Conservation (phyloP, 768 basidiomycete species). For the Russula compacta region DNA sequence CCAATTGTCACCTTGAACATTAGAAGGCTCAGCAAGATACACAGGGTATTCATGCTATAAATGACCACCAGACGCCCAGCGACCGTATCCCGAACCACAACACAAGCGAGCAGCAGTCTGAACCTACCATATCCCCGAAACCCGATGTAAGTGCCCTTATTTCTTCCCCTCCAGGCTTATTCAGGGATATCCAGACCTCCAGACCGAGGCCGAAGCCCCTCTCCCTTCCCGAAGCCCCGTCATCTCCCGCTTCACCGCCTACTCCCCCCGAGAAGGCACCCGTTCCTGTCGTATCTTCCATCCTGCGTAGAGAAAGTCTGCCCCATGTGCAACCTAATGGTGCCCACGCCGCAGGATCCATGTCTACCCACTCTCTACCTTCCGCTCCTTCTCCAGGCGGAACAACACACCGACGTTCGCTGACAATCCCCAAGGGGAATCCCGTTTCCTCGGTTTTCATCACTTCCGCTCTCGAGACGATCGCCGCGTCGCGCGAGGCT, state of each 20-base stretch:
- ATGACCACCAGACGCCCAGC: conserved; percentile 7
- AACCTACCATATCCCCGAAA: not conserved
- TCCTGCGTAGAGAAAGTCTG: conserved; percentile 10
- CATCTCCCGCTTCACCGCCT: conserved; percentile 8
- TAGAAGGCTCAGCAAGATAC: not conserved
- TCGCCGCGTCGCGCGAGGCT: conserved; percentile 82
- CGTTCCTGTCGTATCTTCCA: not conserved
- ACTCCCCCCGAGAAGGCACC: conserved; percentile 9
- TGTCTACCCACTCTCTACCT: conserved; percentile 18
- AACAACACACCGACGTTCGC: conserved; percentile 28
- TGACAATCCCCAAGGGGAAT: conserved; percentile 45
- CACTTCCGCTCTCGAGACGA: conserved; percentile 76
- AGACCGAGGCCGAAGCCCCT: not conserved
- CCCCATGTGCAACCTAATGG: conserved; percentile 10
- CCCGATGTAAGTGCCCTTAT: not conserved
- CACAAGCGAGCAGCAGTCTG: not conserved
- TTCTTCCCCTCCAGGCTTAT: not conserved
- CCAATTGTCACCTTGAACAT: not conserved
- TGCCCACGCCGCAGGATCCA: not conserved
- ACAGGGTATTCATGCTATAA: not conserved
- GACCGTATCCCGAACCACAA: not conserved
- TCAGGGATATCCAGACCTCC: not conserved
- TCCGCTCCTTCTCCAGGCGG: conserved; percentile 17
- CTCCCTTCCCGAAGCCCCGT: conserved; percentile 9
- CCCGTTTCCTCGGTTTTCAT: conserved; percentile 75